Evolutionary conservation across 768 basidiomycete species (phyloP), one percentile per base, ranked within the genome.

Genomic region (Pleurotus sapidus): DNA sequence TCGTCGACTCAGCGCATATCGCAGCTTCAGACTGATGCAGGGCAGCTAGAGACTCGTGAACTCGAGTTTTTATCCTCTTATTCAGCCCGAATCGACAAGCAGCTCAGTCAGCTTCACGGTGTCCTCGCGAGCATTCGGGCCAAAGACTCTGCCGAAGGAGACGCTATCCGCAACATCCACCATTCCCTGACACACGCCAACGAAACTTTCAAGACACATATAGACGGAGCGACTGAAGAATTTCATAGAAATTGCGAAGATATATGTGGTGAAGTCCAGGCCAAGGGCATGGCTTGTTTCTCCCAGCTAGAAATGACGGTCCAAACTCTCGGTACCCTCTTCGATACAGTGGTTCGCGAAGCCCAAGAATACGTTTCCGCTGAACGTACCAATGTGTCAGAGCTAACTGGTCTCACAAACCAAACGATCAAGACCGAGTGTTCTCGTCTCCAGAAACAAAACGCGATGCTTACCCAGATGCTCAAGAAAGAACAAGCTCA

Each of bases 401-500:
- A 84, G 58, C 73, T 83, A 3, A 83, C 82, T 56, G 61, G 71
- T 12, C 65, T 85, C 27, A 74, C 78, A 0, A 77, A 80, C 24
- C 74, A 72, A 51, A 73, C 79, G 30, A 76, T 74, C 8, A 74
- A 75, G 25, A 68, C 72, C 11, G 86, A 91, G 73, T 80, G 89
- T 43, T 66, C 70, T 4, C 83, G 83, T 20, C 75, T 95, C 18
- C 81, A 81, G 61, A 75, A 81, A 54, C 92, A 95, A 68, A 96
- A 95, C 65, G 75, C 77, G 25, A 71, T 78, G 7, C 76, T 97
- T 42, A 70, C 72, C 5, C 75, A 76, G 43, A 72, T 91, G 61
- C 74, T 95, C 11, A 81, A 84, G 59, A 70, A 79, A 14, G 92
- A 96, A 68, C 84, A 83, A 66, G 66, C 68, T 12, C 87, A 84